Base-by-base conservation (phyloP, 176 grass and related monocot genomes). In the Eleusine indica region DNA sequence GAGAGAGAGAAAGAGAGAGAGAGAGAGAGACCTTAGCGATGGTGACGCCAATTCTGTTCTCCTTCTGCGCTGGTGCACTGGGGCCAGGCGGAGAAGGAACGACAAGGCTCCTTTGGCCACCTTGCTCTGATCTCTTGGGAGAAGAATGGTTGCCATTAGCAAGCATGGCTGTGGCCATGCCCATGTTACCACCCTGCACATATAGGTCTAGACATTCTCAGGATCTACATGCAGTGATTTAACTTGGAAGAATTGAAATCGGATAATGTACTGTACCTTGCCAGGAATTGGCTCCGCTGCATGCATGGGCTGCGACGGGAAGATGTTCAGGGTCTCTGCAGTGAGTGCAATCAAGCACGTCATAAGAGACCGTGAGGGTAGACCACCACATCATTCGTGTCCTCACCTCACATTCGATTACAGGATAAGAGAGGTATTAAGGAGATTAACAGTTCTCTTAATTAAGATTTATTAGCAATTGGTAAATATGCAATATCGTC, bases 301-400 rank as follows among this genome's bases (percentile, higher is more conserved):
- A 86, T 94, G 94, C 91, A 91, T 97, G 30, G 94, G 91, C 79
- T 90, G 89, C 14, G 94, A 94, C 66, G 94, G 94, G 57, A 97
- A 97, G 82, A 97, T 97, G 89, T 97, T 94, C 67, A 97, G 78
- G 64, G 91, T 97, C 82, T 94, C 94, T 97, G 56, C 85, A 97
- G 35, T 40, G 13, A 30, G 64, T 76, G 43, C 11, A 60, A 52
- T 80, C 21, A 30, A 43, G 17, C 56, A 44, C 47, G 18, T 68
- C 32, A 6, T 53, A n/a, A 67, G 62, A 61, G 58, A 25, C 58
- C 58, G 21, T 10, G 6, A 21, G 6, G 21, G 7, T 61, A 61
- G 9, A 61, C 19, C 19, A 57, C 18, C 9, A 11, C 44, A 53
- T 53, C 14, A 53, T 17, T 19, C 16, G 54, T 21, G 18, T 18